These are phyloP conservation scores for Candida ponderosae DNA, from an alignment of 805 yeast genomes.

Conservation along the genomic window DNA sequence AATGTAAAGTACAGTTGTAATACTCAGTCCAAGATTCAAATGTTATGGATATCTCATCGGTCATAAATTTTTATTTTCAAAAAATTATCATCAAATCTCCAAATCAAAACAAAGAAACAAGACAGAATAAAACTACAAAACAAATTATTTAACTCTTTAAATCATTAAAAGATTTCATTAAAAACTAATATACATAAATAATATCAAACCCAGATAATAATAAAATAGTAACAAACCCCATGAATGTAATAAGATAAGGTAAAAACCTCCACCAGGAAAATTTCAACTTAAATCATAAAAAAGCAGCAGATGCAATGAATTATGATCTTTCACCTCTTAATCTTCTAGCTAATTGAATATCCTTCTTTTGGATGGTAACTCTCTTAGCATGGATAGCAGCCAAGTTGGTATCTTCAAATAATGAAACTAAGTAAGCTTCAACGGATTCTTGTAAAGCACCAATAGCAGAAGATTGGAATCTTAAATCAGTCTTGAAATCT, in stretches of 20 bases:
- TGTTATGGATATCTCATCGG: too few relatives aligned
- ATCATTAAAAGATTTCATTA: background rate
- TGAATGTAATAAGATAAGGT: too few relatives aligned
- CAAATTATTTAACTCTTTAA: background rate
- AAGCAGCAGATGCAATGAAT: too few relatives aligned
- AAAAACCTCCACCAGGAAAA: too few relatives aligned
- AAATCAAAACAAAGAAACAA: background rate
- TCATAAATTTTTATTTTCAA: too few relatives aligned
- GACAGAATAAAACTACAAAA: background rate
- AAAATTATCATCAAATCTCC: background rate
- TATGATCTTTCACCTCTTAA: conserved; percentile 94
- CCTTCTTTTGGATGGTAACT: conserved; percentile 98
- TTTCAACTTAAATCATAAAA: too few relatives aligned
- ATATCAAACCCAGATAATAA: background rate
- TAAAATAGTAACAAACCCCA: background rate
- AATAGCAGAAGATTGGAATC: conserved; percentile 96
- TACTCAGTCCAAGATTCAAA: background rate
- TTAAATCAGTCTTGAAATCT: conserved; percentile 86
- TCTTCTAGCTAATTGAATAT: conserved; percentile 96
- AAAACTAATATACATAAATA: background rate
- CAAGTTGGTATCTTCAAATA: conserved; percentile 96
- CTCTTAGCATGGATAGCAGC: conserved; percentile 99
- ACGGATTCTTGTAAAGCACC: conserved; percentile 98
- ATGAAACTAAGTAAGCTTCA: conserved; percentile 93
- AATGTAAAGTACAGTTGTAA: too few relatives aligned